Conservation (phyloP, 2,329 filamentous ascomycete genomes). For the Geosmithia putterillii region DNA sequence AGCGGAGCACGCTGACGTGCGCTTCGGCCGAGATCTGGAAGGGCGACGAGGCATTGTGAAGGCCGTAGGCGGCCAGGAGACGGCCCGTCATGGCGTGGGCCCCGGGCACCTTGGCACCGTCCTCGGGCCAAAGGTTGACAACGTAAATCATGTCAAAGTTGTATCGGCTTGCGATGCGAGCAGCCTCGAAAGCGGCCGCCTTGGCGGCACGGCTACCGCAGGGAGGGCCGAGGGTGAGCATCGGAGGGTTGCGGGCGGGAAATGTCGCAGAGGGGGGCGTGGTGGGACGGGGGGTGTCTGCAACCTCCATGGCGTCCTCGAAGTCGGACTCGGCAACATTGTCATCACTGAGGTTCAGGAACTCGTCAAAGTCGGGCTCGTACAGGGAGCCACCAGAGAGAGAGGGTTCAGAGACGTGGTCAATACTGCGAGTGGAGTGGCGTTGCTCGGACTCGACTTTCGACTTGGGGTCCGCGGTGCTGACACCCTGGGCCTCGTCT, state of each 20-base stretch:
- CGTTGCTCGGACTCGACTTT: not conserved
- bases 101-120: not conserved
- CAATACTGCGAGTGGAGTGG: not conserved
- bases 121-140: slow-evolving; percentile 42
- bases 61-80: slow-evolving; percentile 41
- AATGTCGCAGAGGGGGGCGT: slow-evolving; percentile 3
- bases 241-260: slow-evolving; percentile 12
- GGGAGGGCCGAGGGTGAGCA: slow-evolving; percentile 32
- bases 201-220: slow-evolving; percentile 28
- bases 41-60: slow-evolving; percentile 35
- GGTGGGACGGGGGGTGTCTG: slow-evolving; percentile 8
- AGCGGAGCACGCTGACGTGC: slow-evolving; percentile 36
- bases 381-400: slow-evolving; percentile 24
- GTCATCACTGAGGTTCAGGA: slow-evolving; percentile 41
- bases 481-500: not conserved
- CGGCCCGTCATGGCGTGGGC: slow-evolving; percentile 28
- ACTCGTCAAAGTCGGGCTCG: slow-evolving; percentile 41
- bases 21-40: slow-evolving; percentile 37
- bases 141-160: slow-evolving; percentile 47
- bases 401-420: slow-evolving; percentile 6
- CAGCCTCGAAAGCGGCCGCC: slow-evolving; percentile 39
- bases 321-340: slow-evolving; percentile 38
- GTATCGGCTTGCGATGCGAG: slow-evolving; percentile 41
- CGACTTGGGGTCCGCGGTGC: not conserved
- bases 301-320: not conserved